Evolutionary conservation across 495 filamentous ascomycete genomes (phyloP).

Genomic region (Pseudoneurospora amorphoporcata): DNA sequence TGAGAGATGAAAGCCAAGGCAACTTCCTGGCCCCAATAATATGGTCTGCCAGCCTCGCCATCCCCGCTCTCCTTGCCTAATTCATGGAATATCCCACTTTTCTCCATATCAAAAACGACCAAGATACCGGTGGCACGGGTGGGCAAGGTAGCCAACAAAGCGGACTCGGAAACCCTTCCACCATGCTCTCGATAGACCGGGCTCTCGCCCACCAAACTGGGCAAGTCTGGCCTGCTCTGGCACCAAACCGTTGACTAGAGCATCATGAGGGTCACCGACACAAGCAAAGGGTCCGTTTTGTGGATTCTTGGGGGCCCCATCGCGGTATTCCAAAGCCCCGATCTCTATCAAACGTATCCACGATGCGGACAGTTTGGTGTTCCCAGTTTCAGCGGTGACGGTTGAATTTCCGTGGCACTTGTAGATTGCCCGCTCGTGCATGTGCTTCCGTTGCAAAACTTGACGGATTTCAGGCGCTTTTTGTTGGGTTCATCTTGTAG

Average conservation of each 20-base stretch:
- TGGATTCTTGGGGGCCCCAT: background rate
- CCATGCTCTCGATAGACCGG: background rate
- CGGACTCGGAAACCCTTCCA: background rate
- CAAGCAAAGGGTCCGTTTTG: background rate
- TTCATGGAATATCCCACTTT: background rate
- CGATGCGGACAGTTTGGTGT: background rate
- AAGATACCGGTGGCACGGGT: background rate
- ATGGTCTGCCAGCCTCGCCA: background rate
- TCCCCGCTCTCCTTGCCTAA: background rate
- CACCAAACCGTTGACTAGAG: background rate
- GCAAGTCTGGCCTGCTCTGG: background rate
- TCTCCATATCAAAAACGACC: background rate
- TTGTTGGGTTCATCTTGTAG: background rate
- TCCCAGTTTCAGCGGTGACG: background rate
- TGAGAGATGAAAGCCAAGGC: background rate
- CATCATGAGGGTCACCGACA: background rate
- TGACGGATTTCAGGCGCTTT: background rate
- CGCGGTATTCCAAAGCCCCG: background rate
- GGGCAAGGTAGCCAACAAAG: background rate
- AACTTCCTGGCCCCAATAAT: background rate
- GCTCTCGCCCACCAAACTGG: background rate
- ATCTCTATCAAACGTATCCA: background rate
- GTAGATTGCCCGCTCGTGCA: background rate
- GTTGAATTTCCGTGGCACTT: background rate
- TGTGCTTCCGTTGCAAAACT: background rate